Conservation (phyloP, 495 filamentous ascomycete species). For the Venustampulla echinocandica region DNA sequence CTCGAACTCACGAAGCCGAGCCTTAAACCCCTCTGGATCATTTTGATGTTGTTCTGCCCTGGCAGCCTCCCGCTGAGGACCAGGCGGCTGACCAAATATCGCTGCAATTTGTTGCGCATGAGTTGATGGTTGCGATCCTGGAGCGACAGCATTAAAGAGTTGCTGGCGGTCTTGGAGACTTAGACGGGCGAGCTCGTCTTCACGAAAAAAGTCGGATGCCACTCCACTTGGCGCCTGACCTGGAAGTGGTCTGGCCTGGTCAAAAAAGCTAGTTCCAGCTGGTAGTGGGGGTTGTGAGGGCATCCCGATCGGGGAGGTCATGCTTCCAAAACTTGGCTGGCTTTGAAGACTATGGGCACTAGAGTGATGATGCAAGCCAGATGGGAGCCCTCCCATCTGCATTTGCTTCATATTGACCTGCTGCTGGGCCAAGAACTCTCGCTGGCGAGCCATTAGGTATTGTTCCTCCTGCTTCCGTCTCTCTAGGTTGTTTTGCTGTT, state of each 20-base stretch:
- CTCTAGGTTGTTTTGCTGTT: constrained; percentile 95
- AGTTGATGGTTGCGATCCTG: constrained; percentile 24
- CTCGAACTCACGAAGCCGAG: constrained; percentile 46
- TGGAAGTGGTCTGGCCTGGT: constrained; percentile 35
- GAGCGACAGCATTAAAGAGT: constrained; percentile 7
- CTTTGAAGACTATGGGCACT: constrained; percentile 93
- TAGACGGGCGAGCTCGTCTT: constrained; percentile 32
- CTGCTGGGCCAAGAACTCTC: constrained; percentile 85
- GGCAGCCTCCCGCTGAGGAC: constrained; percentile 36
- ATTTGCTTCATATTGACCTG: constrained; percentile 71
- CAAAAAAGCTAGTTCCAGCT: constrained; percentile 59
- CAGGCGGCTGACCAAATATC: constrained; percentile 44
- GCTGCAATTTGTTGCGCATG: constrained; percentile 21
- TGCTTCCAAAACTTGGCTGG: constrained; percentile 88
- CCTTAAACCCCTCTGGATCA: constrained; percentile 42
- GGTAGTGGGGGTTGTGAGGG: constrained; percentile 63
- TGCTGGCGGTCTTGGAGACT: constrained; percentile 30
- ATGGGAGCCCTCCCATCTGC: constrained; percentile 50
- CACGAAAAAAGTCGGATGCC: constrained; percentile 37
- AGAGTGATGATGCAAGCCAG: constrained; percentile 78
- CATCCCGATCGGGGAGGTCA: constrained; percentile 74
- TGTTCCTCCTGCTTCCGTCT: constrained; percentile 96
- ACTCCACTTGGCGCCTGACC: constrained; percentile 16
- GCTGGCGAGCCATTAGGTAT: constrained; percentile 88
- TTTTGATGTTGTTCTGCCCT: constrained; percentile 30